These are phyloP conservation scores for Podospora comata DNA, from an alignment of 495 filamentous ascomycete genomes.

Conservation along the genomic window DNA sequence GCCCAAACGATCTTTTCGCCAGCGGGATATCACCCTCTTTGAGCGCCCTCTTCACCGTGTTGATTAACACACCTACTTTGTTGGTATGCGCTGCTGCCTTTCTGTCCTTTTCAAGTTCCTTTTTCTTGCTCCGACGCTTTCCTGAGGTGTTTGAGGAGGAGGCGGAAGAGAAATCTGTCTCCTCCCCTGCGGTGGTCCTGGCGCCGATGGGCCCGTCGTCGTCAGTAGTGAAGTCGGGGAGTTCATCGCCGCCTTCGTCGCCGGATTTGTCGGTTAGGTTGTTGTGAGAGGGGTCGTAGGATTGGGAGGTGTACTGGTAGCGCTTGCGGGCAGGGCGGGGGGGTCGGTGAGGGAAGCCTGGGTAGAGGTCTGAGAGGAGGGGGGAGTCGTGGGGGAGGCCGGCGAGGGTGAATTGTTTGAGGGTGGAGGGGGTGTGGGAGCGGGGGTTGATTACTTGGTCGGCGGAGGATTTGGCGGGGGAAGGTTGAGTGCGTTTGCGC, in stretches of 20 bases:
- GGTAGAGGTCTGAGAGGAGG: conserved; percentile 36
- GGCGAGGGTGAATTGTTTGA: conserved; percentile 40
- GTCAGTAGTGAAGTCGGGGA: conserved; percentile 4
- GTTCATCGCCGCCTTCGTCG: conserved; percentile 12
- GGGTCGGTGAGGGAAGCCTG: conserved; percentile 44
- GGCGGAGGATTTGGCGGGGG: neutral
- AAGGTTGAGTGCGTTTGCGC: conserved; percentile 29
- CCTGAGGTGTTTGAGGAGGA: neutral
- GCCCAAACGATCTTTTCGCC: conserved; percentile 40
- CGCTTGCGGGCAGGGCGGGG: conserved; percentile 10
- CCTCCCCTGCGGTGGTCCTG: neutral
- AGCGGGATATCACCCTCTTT: conserved; percentile 36
- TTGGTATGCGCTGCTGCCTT: conserved; percentile 15
- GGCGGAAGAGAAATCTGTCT: neutral
- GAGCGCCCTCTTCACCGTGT: conserved; percentile 37
- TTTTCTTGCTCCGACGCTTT: neutral
- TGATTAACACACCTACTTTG: conserved; percentile 34
- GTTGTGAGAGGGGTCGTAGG: neutral
- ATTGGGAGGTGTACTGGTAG: neutral
- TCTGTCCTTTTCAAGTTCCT: conserved; percentile 9
- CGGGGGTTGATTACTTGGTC: conserved; percentile 44
- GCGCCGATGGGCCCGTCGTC: neutral
- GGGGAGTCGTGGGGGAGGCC: conserved; percentile 36
- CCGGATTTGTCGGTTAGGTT: conserved; percentile 4
- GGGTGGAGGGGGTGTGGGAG: conserved; percentile 41